Percentiles rank a stretch among this genome's conserved stretches.
These are phyloP conservation scores for Nakazawaea holstii DNA, from an alignment of 805 yeast genomes.

Conservation along the genomic window DNA sequence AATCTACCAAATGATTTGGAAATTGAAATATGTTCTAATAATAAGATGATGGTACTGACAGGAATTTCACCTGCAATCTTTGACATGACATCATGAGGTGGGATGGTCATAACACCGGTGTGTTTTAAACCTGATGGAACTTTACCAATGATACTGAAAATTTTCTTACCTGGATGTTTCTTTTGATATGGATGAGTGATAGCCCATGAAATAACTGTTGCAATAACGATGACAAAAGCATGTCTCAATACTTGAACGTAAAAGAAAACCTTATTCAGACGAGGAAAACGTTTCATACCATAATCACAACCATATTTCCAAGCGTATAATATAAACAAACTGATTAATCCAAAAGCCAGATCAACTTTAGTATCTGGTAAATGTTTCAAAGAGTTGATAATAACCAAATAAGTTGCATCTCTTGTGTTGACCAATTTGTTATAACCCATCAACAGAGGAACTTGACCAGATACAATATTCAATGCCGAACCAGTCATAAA, in stretches of 20 bases:
- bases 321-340: conserved; percentile 61
- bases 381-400: conserved; percentile 66
- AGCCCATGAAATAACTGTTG: conserved; percentile 81
- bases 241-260: conserved; percentile 73
- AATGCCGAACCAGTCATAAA: conserved; percentile 95
- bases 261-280: conserved; percentile 51
- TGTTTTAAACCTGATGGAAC: conserved; percentile 82
- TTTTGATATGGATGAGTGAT: conserved; percentile 48
- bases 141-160: conserved; percentile 60
- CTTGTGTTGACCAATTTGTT: conserved; percentile 64
- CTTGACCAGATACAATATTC: conserved; percentile 76
- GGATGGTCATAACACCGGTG: conserved; percentile 67
- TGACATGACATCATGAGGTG: conserved; percentile 44
- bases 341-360: conserved; percentile 85
- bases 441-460: conserved; percentile 82
- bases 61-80: conserved; percentile 77
- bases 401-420: conserved; percentile 60
- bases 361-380: conserved; percentile 64
- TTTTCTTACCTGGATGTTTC: conserved; percentile 29
- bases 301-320: conserved; percentile 64
- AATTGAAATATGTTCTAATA: conserved; percentile 90
- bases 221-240: conserved; percentile 75
- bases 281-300: conserved; percentile 60
- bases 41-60: conserved; percentile 74
- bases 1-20: conserved; percentile 90